Evolutionary conservation across 2,329 filamentous ascomycete species (phyloP), one percentile per base, ranked within the genome.

Genomic region (Seiridium cupressi): DNA sequence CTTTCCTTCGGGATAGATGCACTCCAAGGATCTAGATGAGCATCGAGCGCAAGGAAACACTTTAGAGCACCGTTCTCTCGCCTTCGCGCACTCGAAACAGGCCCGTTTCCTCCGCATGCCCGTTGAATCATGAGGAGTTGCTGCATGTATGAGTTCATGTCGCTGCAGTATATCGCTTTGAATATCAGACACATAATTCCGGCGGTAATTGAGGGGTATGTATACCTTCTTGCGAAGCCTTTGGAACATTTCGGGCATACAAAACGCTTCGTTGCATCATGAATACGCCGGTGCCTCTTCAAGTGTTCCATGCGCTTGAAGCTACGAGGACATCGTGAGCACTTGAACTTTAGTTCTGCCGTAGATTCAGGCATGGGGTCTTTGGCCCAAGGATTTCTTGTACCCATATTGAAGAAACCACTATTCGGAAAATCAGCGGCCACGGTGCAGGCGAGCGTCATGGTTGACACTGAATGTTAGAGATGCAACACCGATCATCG

Each of bases 231-330:
- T 13, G 69, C 64, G 59, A 72, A 72, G 13, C 66, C 65, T 61
- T 72, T 72, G 58, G 62, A 60, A 60, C 70, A 72, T 34, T 66
- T 61, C 11, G 66, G 64, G 34, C 70, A 72, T n/a, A 65, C 59
- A 46, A 70, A 69, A n/a, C 62, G 63, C 10, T 65, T 66, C 58
- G 64, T 58, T n/a, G 62, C 65, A 42, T 70, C 63, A 40, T 72
- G 69, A 18, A 66, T 66, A n/a, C 69, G 69, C 55, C 71, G 66
- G 46, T 72, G 70, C 57, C 70, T 65, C 61, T 69, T 71, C 42
- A 72, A 60, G 55, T 72, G 70, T 58, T 72, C 70, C 3, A 65
- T 63, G 57, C 70, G 61, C 59, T 70, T 70, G 63, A 72, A 72
- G 36, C 64, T 68, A 44, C 68, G 66, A 3, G 66, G 62, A 44